Conservation (phyloP, 148 eudicot species). For the Limonium bicolor region DNA sequence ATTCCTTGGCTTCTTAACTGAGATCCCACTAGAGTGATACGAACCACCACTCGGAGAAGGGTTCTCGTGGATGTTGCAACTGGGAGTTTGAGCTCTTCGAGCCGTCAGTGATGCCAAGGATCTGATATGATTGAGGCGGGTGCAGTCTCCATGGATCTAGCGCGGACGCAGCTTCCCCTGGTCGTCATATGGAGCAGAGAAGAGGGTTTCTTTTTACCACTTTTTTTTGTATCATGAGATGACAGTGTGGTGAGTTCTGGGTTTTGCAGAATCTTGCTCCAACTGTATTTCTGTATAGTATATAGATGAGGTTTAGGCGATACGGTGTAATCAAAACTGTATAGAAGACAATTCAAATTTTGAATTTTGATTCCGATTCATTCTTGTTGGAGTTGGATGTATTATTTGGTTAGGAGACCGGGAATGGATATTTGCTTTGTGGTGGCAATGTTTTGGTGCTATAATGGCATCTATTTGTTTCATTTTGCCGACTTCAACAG, state of each 20-base stretch:
- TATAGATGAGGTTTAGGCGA: conserved; percentile 12
- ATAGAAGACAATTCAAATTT: conserved; percentile 10
- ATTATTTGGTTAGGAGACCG: background rate
- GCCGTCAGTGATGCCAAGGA: conserved; percentile 9
- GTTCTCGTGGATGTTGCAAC: conserved; percentile 2
- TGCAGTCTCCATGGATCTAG: too few relatives aligned
- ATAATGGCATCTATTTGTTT: background rate
- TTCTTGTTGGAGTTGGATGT: conserved; percentile 8
- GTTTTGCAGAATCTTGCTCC: conserved; percentile 1
- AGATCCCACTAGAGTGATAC: background rate
- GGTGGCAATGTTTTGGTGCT: background rate
- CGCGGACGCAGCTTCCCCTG: too few relatives aligned
- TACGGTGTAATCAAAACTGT: conserved; percentile 32
- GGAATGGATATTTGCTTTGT: too few relatives aligned
- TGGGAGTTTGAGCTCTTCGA: conserved; percentile 3
- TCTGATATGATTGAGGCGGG: too few relatives aligned
- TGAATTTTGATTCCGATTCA: conserved; percentile 8
- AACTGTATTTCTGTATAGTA: conserved; percentile 6
- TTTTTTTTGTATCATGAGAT: background rate
- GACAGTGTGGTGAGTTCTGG: conserved; percentile 1
- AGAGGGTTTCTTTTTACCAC: background rate
- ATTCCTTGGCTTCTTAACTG: conserved; percentile 1
- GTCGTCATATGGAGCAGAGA: background rate
- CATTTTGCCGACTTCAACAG: background rate
- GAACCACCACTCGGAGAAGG: conserved; percentile 1